A percentile compares a stretch with the other conserved stretches of the same genome.
These are phyloP conservation scores for Anastatica hierochuntica DNA, from an alignment of 345 rosid genomes.

Conservation along the genomic window DNA sequence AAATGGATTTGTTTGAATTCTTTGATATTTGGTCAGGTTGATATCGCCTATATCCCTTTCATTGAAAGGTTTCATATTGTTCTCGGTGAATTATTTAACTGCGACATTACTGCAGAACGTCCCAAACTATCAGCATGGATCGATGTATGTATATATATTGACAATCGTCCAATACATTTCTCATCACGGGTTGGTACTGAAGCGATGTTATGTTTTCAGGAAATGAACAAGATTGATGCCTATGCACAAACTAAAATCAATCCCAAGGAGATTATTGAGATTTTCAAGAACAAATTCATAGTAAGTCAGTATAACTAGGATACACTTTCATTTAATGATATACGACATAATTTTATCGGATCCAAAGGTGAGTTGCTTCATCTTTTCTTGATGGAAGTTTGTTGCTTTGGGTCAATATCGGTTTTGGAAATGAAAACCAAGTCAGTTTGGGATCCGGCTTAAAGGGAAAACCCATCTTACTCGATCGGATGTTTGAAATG, in stretches of 20 bases:
- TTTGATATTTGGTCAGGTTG: constrained; percentile 42
- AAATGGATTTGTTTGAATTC: background rate
- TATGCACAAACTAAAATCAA: constrained; percentile 56
- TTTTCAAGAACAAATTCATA: constrained; percentile 36
- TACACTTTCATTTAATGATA: no score
- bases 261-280: constrained; percentile 40
- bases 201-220: constrained; percentile 31
- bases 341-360: no score
- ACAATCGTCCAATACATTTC: background rate
- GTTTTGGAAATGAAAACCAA: no score
- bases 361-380: no score
- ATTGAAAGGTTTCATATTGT: constrained; percentile 53
- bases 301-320: no score
- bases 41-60: constrained; percentile 62
- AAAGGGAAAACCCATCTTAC: no score
- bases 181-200: background rate
- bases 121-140: constrained; percentile 73
- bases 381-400: no score
- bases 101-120: constrained; percentile 55
- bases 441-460: no score
- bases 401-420: no score
- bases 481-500: no score
- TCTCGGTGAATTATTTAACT: constrained; percentile 38
- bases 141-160: constrained; percentile 33
- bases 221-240: constrained; percentile 57